Percentiles rank a stretch among this genome's conserved stretches.
phyloP scores from a whole-genome alignment of 495 filamentous ascomycete genomes.

The Xylaria telfairii region DNA sequence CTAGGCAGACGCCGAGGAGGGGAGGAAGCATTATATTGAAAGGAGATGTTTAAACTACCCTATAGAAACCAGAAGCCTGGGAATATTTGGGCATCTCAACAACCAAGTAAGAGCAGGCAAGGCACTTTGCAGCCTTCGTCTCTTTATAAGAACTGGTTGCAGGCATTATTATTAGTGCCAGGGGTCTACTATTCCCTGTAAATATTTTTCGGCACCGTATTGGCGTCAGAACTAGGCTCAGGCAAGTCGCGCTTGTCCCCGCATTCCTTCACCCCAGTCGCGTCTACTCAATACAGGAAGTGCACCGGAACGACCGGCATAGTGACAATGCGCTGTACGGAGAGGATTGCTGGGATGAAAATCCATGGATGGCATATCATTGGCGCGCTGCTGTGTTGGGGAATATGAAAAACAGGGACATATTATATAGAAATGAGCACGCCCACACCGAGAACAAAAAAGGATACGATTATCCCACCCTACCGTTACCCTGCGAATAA shows the following conservation, averaged over 20 bases:
- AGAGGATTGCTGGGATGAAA: constrained; percentile 5
- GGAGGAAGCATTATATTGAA: constrained; percentile 1
- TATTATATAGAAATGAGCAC: too few species aligned
- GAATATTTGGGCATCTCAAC: background rate
- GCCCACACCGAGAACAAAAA: too few species aligned
- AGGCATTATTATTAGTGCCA: background rate
- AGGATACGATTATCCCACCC: too few species aligned
- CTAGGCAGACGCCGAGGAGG: constrained; percentile 4
- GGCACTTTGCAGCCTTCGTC: background rate
- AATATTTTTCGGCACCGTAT: background rate
- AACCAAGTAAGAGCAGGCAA: background rate
- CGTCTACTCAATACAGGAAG: background rate
- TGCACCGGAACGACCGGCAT: background rate
- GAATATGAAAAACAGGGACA: background rate
- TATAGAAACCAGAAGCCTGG: background rate
- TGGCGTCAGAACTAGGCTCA: constrained; percentile 10
- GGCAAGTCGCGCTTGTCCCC: constrained; percentile 13
- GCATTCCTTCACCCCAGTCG: constrained; percentile 6
- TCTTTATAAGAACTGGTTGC: background rate
- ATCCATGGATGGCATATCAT: background rate
- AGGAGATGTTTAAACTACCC: background rate
- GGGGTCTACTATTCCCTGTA: background rate
- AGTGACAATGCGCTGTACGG: too few species aligned
- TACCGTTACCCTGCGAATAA: too few species aligned
- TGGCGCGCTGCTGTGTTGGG: constrained; percentile 2